Conservation (phyloP, 2,329 filamentous ascomycete species). For the Orbilia oligospora region DNA sequence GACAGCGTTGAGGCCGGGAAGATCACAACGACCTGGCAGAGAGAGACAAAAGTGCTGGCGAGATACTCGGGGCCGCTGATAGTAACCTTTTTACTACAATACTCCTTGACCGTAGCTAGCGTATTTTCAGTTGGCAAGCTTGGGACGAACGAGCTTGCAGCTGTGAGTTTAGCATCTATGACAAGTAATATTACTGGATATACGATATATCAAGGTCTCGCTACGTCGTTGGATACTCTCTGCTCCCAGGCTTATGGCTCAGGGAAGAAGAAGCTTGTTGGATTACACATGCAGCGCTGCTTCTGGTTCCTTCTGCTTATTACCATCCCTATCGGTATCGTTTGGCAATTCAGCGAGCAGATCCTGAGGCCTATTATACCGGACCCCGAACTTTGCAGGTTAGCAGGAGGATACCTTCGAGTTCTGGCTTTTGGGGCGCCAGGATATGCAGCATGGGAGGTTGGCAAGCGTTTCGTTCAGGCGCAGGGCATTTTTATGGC, state of each 20-base stretch:
- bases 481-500: constrained; percentile 89
- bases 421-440: constrained; percentile 77
- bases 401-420: constrained; percentile 81
- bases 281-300: constrained; percentile 86
- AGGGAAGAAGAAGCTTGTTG: constrained; percentile 89
- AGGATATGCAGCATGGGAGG: constrained; percentile 78
- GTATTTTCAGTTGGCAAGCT: constrained; percentile 84
- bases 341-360: constrained; percentile 79
- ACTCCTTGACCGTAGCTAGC: constrained; percentile 85
- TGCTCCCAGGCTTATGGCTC: constrained; percentile 95
- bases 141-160: constrained; percentile 78
- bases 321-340: constrained; percentile 78
- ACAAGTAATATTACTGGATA: constrained; percentile 84
- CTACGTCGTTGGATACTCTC: constrained; percentile 90
- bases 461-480: constrained; percentile 86
- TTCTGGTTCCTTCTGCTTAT: constrained; percentile 80
- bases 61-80: constrained; percentile 80
- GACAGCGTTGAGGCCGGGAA: constrained; percentile 84
- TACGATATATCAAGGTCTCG: constrained; percentile 81
- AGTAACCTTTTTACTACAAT: constrained; percentile 82
- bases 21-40: constrained; percentile 91
- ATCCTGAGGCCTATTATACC: constrained; percentile 79
- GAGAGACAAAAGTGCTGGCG: constrained; percentile 85
- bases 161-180: constrained; percentile 80
- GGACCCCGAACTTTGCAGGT: constrained; percentile 77